Evolutionary conservation across 2,329 filamentous ascomycete genomes (phyloP).

Genomic region (Periconia sp.): DNA sequence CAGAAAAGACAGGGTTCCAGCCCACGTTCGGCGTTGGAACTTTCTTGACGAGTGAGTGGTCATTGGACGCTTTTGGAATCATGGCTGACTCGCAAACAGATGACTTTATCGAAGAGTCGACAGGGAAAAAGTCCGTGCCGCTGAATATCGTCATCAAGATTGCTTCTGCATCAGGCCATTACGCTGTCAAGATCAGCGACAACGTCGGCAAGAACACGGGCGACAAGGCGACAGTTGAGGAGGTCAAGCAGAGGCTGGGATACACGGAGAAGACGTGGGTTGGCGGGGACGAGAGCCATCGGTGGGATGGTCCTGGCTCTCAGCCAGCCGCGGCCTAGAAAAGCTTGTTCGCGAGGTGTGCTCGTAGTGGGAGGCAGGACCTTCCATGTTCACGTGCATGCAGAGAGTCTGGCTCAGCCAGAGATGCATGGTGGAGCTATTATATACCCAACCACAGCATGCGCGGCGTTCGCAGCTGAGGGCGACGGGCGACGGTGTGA

Average conservation of each 20-base stretch:
- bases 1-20: constrained; percentile 80
- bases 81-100: constrained; percentile 55
- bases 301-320: constrained; percentile 72
- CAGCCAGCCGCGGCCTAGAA: constrained; percentile 25
- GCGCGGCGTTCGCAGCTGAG: constrained; percentile 4
- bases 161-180: constrained; percentile 78
- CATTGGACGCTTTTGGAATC: too few relatives aligned
- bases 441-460: constrained; percentile 4
- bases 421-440: constrained; percentile 3
- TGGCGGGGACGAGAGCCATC: constrained; percentile 79
- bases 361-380: background rate
- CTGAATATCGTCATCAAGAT: constrained; percentile 99
- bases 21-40: constrained; percentile 95
- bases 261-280: constrained; percentile 87
- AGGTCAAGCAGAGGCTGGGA: constrained; percentile 83
- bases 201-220: constrained; percentile 96
- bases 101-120: constrained; percentile 77
- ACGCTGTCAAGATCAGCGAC: constrained; percentile 88
- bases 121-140: constrained; percentile 82
- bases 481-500: background rate
- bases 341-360: background rate
- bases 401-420: too few relatives aligned
- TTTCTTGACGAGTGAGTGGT: constrained; percentile 76
- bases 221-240: constrained; percentile 75
- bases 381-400: too few relatives aligned